Evolutionary conservation across 2,329 filamentous ascomycete species (phyloP).

Genomic region (Ascocoryne sarcoides): DNA sequence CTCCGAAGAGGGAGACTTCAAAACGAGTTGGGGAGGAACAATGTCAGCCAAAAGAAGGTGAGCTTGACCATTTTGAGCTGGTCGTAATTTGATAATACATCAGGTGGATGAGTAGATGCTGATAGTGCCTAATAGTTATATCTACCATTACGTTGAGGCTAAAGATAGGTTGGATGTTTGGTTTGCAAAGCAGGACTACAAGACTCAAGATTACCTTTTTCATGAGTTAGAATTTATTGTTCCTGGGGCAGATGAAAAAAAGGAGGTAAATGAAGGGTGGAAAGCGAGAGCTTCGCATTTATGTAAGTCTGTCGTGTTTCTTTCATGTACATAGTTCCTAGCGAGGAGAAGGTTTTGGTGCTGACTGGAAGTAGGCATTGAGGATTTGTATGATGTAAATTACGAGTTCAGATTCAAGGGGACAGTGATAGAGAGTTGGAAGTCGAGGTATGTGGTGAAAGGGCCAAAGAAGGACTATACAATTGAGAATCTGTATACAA

Average conservation of each 20-base stretch:
- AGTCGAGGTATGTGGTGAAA: conserved; percentile 54
- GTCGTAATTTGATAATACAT: too few relatives aligned
- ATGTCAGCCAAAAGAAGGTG: conserved; percentile 21
- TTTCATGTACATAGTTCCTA: neutral
- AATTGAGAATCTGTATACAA: conserved; percentile 43
- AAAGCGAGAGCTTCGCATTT: conserved; percentile 58
- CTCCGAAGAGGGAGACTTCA: conserved; percentile 58
- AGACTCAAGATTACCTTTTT: conserved; percentile 63
- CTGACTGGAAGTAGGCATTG: conserved; percentile 36
- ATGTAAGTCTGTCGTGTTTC: too few relatives aligned
- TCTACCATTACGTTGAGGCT: conserved; percentile 60
- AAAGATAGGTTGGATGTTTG: conserved; percentile 58
- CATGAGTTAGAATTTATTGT: conserved; percentile 57
- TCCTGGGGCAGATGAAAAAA: conserved; percentile 21
- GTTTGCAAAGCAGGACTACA: conserved; percentile 58
- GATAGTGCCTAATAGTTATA: too few relatives aligned
- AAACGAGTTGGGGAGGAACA: conserved; percentile 34
- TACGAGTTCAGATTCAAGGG: conserved; percentile 59
- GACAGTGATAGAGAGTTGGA: conserved; percentile 49
- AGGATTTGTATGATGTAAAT: conserved; percentile 62
- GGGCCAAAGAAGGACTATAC: conserved; percentile 69
- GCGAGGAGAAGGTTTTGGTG: too few relatives aligned
- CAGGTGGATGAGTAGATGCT: too few relatives aligned
- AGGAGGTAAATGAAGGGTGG: conserved; percentile 35
- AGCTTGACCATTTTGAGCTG: neutral